A percentile compares a stretch with the other conserved stretches of the same genome.
Conservation (phyloP, 495 filamentous ascomycete genomes). For the Lophium mytilinum region DNA sequence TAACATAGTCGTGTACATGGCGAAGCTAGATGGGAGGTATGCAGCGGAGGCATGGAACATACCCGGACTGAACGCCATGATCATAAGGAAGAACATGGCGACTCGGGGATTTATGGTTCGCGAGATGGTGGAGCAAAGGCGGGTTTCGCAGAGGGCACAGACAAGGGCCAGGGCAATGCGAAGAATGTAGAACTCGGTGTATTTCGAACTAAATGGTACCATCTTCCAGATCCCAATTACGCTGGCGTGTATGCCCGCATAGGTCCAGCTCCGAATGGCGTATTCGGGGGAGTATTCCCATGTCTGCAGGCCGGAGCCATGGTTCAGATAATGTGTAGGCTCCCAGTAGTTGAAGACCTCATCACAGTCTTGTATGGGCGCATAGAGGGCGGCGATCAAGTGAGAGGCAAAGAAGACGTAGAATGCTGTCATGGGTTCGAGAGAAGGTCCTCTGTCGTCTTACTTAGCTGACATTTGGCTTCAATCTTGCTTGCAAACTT, state of each 20-base stretch:
- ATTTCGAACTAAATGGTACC: constrained; percentile 50
- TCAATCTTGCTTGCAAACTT: too few species aligned
- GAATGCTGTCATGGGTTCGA: constrained; percentile 66
- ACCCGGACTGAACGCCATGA: constrained; percentile 69
- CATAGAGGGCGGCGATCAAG: constrained; percentile 65
- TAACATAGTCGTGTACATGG: constrained; percentile 89
- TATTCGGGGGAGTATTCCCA: constrained; percentile 99
- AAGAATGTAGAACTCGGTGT: constrained; percentile 78
- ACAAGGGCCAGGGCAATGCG: constrained; percentile 62
- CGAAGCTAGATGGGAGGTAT: constrained; percentile 89
- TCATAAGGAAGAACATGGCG: constrained; percentile 71
- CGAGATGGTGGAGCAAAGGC: constrained; percentile 69
- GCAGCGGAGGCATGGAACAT: constrained; percentile 86
- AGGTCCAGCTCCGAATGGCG: constrained; percentile 93
- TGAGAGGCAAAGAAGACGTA: constrained; percentile 69
- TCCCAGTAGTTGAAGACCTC: constrained; percentile 99
- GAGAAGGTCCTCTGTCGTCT: too few species aligned
- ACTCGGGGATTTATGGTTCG: constrained; percentile 67
- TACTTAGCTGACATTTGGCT: too few species aligned
- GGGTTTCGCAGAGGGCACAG: constrained; percentile 73
- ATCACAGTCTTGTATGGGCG: constrained; percentile 96
- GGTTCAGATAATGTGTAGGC: constrained; percentile 85
- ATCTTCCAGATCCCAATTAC: constrained; percentile 57
- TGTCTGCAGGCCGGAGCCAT: constrained; percentile 90
- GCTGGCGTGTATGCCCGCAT: constrained; percentile 75